Base-by-base conservation (phyloP, 2,329 filamentous ascomycete species). In the Lachnum nothofagi region DNA sequence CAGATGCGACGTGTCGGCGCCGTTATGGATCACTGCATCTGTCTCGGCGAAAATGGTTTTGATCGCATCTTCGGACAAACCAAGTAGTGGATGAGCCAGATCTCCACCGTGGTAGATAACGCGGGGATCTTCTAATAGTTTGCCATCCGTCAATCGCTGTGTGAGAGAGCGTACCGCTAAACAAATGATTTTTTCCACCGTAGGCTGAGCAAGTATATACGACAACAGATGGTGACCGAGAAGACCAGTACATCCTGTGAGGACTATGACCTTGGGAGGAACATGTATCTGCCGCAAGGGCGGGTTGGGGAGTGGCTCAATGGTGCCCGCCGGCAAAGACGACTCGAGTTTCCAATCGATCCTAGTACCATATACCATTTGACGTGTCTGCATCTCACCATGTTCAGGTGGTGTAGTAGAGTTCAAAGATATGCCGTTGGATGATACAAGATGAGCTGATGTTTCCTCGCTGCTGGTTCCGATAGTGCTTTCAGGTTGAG, bases 11-110 rank as follows among this genome's bases (percentile, higher is more conserved):
- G 62, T 60, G 9, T 70, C 66, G 8, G 72, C 72, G 5, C 70
- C 76, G 39, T 65, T 69, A 57, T 79, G 82, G 23, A 85, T 73
- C 38, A 84, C 72, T 4, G 73, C 57, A 55, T 75, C 68, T 1
- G 62, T 65, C 2, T 58, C 34, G 2, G 31, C n/a, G 17, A 61
- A 59, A 1, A 77, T 54, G 1, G n/a, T n/a, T 1, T 34, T 6
- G 40, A 12, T 10, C 60, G 55, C 17, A 65, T 58, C 1, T 17
- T 65, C 47, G 1, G 56, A 57, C n/a, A 75, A 63, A 0, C 73
- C 72, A 2, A 77, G 62, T 3, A 23, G 53, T 1, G 65, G 61
- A 2, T 38, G 33, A 0, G 46, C 46, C 1, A 74, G 63, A 51
- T 71, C 65, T 8, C 73, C 73, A 0, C 34, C 17, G 46, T 72